Evolutionary conservation across 2,329 filamentous ascomycete species (phyloP).

Genomic region (Trichoderma sp.): DNA sequence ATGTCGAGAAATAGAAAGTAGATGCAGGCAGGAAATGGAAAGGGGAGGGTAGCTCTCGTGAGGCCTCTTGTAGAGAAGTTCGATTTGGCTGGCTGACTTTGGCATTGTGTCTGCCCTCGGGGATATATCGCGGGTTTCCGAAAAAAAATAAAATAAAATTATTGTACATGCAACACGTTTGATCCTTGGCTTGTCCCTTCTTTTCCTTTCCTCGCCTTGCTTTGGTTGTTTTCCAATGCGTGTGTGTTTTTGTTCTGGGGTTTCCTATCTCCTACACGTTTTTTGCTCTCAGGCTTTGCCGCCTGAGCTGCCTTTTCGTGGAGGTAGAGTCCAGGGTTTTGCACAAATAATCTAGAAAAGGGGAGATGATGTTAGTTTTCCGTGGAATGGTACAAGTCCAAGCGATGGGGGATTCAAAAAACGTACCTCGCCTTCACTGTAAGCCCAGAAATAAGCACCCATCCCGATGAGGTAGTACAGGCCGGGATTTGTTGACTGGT

Average conservation of each 20-base stretch:
- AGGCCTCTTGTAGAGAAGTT: background rate
- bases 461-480: conserved; percentile 88
- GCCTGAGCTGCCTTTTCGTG: conserved; percentile 40
- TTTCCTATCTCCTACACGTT: background rate
- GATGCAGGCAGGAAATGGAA: no score
- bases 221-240: background rate
- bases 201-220: background rate
- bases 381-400: fast-evolving
- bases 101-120: background rate
- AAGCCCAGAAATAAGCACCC: conserved; percentile 92
- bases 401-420: background rate
- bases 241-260: background rate
- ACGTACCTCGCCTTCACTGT: conserved; percentile 92
- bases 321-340: conserved; percentile 67
- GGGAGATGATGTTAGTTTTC: conserved; percentile 15
- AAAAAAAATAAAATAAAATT: background rate
- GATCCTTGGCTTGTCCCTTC: background rate
- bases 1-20: background rate
- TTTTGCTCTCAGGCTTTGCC: conserved; percentile 10
- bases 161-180: conserved; percentile 1
- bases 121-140: background rate
- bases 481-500: conserved; percentile 88
- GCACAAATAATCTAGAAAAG: conserved; percentile 60
- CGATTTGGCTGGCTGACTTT: background rate
- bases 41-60: background rate